Base-by-base conservation (phyloP, 2,329 filamentous ascomycete genomes). In the Diaporthe sp. region DNA sequence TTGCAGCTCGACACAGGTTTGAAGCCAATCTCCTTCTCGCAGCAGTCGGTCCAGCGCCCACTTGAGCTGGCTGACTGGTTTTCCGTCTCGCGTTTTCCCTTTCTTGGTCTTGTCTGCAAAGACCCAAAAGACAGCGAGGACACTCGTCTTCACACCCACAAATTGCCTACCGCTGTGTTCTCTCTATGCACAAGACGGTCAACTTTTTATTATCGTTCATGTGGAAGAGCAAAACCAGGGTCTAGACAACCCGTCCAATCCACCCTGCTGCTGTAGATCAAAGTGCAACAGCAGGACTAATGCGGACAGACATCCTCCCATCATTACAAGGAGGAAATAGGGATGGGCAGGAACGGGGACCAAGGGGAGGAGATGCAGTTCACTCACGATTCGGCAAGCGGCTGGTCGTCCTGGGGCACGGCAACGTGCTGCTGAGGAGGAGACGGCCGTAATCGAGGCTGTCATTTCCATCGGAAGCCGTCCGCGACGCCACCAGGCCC, bases 211-310 rank as follows among this genome's bases (percentile, higher is more conserved):
- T 87, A 86, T 91, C 89, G 88, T 88, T 89, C 84, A 80, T 83
- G 89, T 91, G 90, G 90, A 88, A 92, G 89, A 91, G 87, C 80
- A 88, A 91, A 81, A 85, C 84, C 83, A 87, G 83, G 90, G 90
- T 89, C 90, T 91, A 91, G 90, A 92, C 90, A 92, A 89, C 90
- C 90, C 82, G 89, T 90, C 89, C 88, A 85, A 87, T 92, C 90
- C 90, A 92, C 90, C 90, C 90, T 90, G 89, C 85, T 88, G 86
- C 85, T 87, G 89, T 88, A 85, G 87, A 89, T 76, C 78, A 75
- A 79, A 84, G 86, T 91, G 88, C 88, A 89, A 84, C 84, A 87
- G 86, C 87, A 86, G 90, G 90, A 92, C 90, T 92, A 92, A 88
- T 88, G 87, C 87, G 88, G 89, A 89, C 89, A 88, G 81, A 92